phyloP scores from a whole-genome alignment of 768 basidiomycete genomes.

The Fomitopsis serialis region DNA sequence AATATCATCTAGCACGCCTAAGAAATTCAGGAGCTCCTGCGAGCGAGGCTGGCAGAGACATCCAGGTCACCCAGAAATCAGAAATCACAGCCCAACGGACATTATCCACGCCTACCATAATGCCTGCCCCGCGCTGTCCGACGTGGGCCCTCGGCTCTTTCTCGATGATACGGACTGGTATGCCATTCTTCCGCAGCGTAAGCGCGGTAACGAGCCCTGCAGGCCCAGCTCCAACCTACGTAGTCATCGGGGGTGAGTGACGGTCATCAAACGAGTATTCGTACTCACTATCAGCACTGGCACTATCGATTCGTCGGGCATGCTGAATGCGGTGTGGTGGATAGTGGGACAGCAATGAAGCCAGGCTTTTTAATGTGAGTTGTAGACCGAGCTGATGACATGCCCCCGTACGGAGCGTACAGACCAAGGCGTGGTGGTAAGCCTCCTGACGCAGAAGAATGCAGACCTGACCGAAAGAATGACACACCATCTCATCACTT shows the following conservation, averaged over 20 bases:
- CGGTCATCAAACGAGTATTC: background rate
- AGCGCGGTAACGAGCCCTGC: constrained; percentile 9
- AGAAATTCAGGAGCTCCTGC: constrained; percentile 12
- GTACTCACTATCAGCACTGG: background rate
- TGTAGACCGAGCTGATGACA: too few species aligned
- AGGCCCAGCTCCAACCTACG: constrained; percentile 11
- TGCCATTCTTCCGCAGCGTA: constrained; percentile 9
- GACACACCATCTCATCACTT: too few species aligned
- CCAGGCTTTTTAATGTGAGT: too few species aligned
- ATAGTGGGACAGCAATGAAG: too few species aligned
- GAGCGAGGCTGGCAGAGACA: constrained; percentile 12
- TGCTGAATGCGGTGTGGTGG: background rate
- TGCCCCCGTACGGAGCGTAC: too few species aligned
- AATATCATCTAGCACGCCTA: constrained; percentile 15
- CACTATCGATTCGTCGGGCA: background rate
- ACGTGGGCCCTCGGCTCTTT: background rate
- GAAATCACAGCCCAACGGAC: constrained; percentile 1
- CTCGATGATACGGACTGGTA: constrained; percentile 11
- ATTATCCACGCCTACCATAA: background rate
- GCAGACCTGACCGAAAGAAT: too few species aligned
- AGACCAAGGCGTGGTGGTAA: too few species aligned
- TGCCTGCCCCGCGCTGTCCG: constrained; percentile 20
- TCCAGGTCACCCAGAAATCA: constrained; percentile 12
- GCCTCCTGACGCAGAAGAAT: too few species aligned
- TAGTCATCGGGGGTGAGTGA: too few species aligned